phyloP scores from a whole-genome alignment of 176 grass and related monocot species.

The Zea luxurians region DNA sequence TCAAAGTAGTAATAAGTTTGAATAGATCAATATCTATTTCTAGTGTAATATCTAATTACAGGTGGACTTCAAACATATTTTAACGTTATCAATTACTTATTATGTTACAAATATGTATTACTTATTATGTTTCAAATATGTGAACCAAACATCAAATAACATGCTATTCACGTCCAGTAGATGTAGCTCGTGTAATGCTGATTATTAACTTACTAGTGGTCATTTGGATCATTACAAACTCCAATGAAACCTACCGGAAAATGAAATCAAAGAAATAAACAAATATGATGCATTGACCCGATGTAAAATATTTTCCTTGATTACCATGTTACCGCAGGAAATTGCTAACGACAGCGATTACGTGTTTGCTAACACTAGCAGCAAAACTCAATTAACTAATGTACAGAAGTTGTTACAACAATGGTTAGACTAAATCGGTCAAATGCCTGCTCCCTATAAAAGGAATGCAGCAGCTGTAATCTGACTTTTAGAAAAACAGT shows the following conservation, averaged over 20 bases:
- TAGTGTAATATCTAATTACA: too few species aligned
- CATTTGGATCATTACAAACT: background rate
- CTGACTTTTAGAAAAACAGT: background rate
- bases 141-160: too few species aligned
- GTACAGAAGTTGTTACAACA: constrained; percentile 39
- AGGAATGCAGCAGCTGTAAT: constrained; percentile 23
- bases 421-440: constrained; percentile 38
- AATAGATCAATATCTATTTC: too few species aligned
- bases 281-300: background rate
- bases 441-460: constrained; percentile 16
- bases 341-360: background rate
- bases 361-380: constrained; percentile 3
- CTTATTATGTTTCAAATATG: too few species aligned
- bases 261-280: background rate
- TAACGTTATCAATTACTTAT: too few species aligned
- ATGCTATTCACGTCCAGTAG: too few species aligned
- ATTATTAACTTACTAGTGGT: background rate
- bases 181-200: background rate
- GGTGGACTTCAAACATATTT: too few species aligned
- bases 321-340: background rate
- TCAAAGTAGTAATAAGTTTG: too few species aligned
- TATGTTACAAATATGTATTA: too few species aligned
- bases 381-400: constrained; percentile 19
- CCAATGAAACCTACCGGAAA: background rate
- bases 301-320: background rate